These are phyloP conservation scores for Zangia roseola DNA, from an alignment of 768 basidiomycete genomes.

Conservation along the genomic window DNA sequence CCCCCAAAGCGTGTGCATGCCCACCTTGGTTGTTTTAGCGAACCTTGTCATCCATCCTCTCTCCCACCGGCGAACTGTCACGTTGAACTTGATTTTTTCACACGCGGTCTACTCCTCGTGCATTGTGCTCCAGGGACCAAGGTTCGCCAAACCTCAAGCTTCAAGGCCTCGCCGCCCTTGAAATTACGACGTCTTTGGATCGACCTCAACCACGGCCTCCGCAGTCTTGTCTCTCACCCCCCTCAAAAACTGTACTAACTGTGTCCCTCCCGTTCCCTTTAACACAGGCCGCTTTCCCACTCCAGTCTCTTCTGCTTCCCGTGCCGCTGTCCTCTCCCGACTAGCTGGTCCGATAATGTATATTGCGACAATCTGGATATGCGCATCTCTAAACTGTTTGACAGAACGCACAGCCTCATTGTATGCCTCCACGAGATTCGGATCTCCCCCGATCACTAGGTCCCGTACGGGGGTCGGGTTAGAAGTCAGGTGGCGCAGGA, in stretches of 20 bases:
- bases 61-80: too few relatives aligned
- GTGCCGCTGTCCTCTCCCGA: slow-evolving; percentile 10
- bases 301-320: slow-evolving; percentile 8
- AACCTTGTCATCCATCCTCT: too few relatives aligned
- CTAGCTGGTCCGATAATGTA: slow-evolving; percentile 75
- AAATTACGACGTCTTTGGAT: too few relatives aligned
- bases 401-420: slow-evolving; percentile 63
- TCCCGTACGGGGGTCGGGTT: slow-evolving; percentile 61
- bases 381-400: slow-evolving; percentile 72
- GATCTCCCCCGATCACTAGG: slow-evolving; percentile 41
- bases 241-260: slow-evolving; percentile 74
- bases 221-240: slow-evolving; percentile 67
- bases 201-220: slow-evolving; percentile 33
- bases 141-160: too few relatives aligned
- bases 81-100: too few relatives aligned
- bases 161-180: too few relatives aligned
- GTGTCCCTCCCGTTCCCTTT: slow-evolving; percentile 80
- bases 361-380: slow-evolving; percentile 70
- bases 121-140: too few relatives aligned
- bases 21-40: too few relatives aligned
- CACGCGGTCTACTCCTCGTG: too few relatives aligned
- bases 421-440: slow-evolving; percentile 50
- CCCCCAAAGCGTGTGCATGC: too few relatives aligned
- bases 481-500: slow-evolving; percentile 62
- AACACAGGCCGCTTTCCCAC: slow-evolving; percentile 30